Base-by-base conservation (phyloP, 495 filamentous ascomycete genomes). In the Thermothielavioides terrestris region DNA sequence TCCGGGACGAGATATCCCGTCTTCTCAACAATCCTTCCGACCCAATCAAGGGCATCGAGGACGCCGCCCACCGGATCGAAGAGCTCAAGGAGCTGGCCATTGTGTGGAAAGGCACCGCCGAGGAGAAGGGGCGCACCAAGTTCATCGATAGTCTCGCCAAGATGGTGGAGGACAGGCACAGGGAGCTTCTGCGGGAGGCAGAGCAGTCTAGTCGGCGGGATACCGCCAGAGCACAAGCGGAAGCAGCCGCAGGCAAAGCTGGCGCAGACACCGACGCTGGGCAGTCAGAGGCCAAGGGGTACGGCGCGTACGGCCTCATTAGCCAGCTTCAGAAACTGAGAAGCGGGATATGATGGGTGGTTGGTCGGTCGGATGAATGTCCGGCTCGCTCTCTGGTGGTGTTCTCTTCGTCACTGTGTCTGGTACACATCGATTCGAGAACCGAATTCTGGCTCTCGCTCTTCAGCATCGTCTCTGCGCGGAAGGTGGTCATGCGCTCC, bases 41-140 rank as follows among this genome's bases (percentile, higher is more conserved):
- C 45, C 71, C 75, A 6, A 65, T 75, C n/a, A 66, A 70, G 55
- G 79, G 71, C 28, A 68, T 87, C 17, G 81, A 88, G 46, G 80
- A 80, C 21, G 92, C 91, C 1, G 76, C 76, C 15, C 71, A 70
- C 15, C 75, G 87, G 11, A 79, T 97, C 15, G 79, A 84, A 56
- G 77, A 83, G 58, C 68, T 98, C 22, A 80, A 85, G 51, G 74
- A 78, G 38, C 69, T 95, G 54, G 77, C 78, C 12, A 65, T 66
- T 11, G 81, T 97, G n/a, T 97, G 94, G 87, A 89, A 86, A 59
- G 89, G 89, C 1, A 95, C 94, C 15, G 84, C 86, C 0, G 92
- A 97, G 74, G 92, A 95, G 56, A 90, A 84, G 61, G 89, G 88
- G 23, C 74, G 94, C 52, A 68, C 69, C 10, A 84, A 79, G 47